Percentiles rank a stretch among this genome's conserved stretches.
Conservation (phyloP, 768 basidiomycete species). For the Russula olivacea region DNA sequence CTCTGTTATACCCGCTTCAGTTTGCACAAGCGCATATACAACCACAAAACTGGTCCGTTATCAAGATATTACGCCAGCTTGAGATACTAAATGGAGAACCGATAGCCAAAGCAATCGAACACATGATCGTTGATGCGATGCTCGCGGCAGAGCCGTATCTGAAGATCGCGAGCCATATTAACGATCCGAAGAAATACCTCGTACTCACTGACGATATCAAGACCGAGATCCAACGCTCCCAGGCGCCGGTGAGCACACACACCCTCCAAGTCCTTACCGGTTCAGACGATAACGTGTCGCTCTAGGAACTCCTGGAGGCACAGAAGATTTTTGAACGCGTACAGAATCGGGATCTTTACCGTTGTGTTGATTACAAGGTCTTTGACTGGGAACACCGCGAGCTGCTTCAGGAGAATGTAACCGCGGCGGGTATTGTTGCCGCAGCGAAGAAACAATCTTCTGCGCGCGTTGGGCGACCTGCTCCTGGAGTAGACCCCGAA, state of each 20-base stretch:
- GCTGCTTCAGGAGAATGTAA: slow-evolving; percentile 32
- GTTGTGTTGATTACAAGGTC: slow-evolving; percentile 59
- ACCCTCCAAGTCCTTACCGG: neutral
- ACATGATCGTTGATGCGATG: slow-evolving; percentile 82
- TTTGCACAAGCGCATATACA: slow-evolving; percentile 79
- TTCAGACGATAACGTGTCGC: slow-evolving; percentile 1
- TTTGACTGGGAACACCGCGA: slow-evolving; percentile 34
- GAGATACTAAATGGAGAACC: neutral
- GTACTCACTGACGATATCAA: slow-evolving; percentile 66
- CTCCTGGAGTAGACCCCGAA: neutral
- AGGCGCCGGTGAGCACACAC: slow-evolving; percentile 40
- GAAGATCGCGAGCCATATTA: slow-evolving; percentile 51
- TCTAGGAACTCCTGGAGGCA: slow-evolving; percentile 53
- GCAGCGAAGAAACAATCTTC: slow-evolving; percentile 27
- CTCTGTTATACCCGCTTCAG: slow-evolving; percentile 70
- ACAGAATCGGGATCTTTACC: slow-evolving; percentile 59
- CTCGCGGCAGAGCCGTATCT: slow-evolving; percentile 58
- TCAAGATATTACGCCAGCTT: neutral
- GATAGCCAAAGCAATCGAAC: slow-evolving; percentile 72
- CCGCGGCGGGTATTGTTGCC: slow-evolving; percentile 34
- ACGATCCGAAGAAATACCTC: slow-evolving; percentile 54
- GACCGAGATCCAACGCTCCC: slow-evolving; percentile 49
- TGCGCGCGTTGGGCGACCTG: neutral
- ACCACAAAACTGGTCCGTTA: slow-evolving; percentile 63
- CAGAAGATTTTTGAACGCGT: slow-evolving; percentile 60